Evolutionary conservation across 2,329 filamentous ascomycete genomes (phyloP).

Genomic region (Metarhizium guizhouense): DNA sequence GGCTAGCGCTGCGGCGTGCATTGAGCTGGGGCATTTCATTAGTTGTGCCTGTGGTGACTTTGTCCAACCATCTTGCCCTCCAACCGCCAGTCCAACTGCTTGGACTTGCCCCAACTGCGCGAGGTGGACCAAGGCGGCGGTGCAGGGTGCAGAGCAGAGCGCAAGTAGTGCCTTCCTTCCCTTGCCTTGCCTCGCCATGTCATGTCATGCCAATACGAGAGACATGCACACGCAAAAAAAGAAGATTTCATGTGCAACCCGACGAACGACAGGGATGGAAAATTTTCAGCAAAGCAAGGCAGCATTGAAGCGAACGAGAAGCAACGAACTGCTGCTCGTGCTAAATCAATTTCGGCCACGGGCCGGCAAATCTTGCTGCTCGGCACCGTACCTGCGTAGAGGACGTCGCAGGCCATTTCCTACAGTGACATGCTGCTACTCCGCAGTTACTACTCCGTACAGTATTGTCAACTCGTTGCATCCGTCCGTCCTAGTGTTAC

Average conservation of each 20-base stretch:
- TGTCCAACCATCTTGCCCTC: neutral
- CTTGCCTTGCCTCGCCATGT: neutral
- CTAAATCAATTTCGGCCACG: neutral
- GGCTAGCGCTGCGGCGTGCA: constrained; percentile 6
- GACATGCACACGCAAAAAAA: constrained; percentile 1
- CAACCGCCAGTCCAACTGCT: no score
- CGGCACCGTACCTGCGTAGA: neutral
- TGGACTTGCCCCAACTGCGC: neutral
- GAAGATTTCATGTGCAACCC: neutral
- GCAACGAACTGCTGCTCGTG: neutral
- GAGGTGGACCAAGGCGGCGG: constrained; percentile 1
- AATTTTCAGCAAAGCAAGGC: neutral
- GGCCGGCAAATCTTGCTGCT: neutral
- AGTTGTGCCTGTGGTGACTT: neutral
- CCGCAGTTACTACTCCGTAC: no score
- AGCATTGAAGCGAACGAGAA: neutral
- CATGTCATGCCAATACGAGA: neutral
- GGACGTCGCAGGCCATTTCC: neutral
- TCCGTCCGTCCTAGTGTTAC: neutral
- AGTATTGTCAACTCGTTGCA: no score
- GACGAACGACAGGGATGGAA: neutral
- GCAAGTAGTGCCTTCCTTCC: neutral
- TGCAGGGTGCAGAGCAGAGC: neutral
- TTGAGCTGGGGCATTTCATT: neutral
- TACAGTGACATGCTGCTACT: neutral